These are phyloP conservation scores for Sporothrix humicola DNA, from an alignment of 2,329 filamentous ascomycete species.

Conservation along the genomic window DNA sequence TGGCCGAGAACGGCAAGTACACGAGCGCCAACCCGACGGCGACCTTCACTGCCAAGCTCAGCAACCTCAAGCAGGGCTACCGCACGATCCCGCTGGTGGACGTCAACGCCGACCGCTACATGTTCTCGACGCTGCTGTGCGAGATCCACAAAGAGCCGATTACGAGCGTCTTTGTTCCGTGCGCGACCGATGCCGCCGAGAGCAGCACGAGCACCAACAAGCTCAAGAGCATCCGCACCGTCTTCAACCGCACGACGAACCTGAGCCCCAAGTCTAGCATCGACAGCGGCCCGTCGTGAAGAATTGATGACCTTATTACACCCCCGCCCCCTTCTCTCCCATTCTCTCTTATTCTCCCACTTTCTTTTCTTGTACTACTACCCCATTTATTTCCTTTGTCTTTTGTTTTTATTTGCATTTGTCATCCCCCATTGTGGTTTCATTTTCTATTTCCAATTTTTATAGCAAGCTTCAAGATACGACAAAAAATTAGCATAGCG, in stretches of 20 bases:
- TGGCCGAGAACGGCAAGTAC: constrained; percentile 76
- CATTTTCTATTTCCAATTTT: constrained; percentile 17
- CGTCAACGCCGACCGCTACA: constrained; percentile 85
- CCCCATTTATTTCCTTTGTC: constrained; percentile 4
- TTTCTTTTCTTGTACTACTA: constrained; percentile 23
- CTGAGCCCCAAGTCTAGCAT: constrained; percentile 59
- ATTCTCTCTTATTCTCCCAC: not conserved
- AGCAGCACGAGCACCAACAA: constrained; percentile 49
- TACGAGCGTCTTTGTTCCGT: constrained; percentile 62
- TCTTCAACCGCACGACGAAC: constrained; percentile 60
- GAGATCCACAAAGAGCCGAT: constrained; percentile 72
- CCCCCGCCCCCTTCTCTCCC: not conserved
- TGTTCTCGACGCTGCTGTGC: constrained; percentile 95
- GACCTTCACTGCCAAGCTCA: constrained; percentile 90
- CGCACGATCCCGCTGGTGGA: constrained; percentile 90
- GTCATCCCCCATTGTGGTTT: not conserved
- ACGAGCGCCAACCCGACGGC: constrained; percentile 70
- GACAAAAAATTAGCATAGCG: constrained; percentile 34
- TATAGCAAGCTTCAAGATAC: constrained; percentile 28
- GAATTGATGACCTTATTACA: not conserved
- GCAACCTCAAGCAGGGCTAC: constrained; percentile 87
- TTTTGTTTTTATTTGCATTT: not conserved
- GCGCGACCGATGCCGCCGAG: constrained; percentile 48
- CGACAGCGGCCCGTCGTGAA: constrained; percentile 44
- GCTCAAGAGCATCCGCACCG: constrained; percentile 55